Base-by-base conservation (phyloP, 441 rosid species). In the Erysimum cheiri region DNA sequence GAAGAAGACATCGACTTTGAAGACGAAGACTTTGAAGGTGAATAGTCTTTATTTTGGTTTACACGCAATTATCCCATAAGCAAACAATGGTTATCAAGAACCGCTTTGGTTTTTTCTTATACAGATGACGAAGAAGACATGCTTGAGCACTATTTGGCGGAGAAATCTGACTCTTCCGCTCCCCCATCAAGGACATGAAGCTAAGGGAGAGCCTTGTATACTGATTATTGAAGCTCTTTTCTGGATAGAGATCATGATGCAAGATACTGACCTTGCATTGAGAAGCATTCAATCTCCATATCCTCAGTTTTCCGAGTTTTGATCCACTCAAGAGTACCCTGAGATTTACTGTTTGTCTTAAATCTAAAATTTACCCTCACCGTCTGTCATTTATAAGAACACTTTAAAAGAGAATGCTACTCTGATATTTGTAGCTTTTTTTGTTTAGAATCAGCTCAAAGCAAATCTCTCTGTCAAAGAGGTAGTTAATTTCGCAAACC, bases 21-120 rank as follows among this genome's bases (percentile, higher is more conserved):
- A 67, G 97, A 96, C 44, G 96, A 88, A 48, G 97, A 92, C 80
- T 92, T 95, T 69, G 97, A 91, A 90, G 97, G 99, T 92, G 69
- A 82, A 32, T 58, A n/a, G 35, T 60, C 41, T 35, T 58, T 36
- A 46, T 19, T 64, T 54, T 50, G 48, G 43, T 52, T 76, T 44
- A 33, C 29, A 58, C 4, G 17, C 3, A 0, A 19, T 28, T 8
- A 53, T 36, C 33, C 24, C 37, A 26, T 6, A 14, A 26, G 22
- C 4, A 66, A 53, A 24, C 31, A 48, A 11, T 60, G 47, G n/a
- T 53, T 66, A 60, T 77, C 32, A 67, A 52, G 28, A 22, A n/a
- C 53, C 9, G 7, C 12, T 35, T 68, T 60, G n/a, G 35, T 46
- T 24, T 66, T 36, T 64, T 41, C 24, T 60, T 68, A 26, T 49